Base-by-base conservation (phyloP, 192 early-diverging fungal genomes). In the Coemansia sp. region DNA sequence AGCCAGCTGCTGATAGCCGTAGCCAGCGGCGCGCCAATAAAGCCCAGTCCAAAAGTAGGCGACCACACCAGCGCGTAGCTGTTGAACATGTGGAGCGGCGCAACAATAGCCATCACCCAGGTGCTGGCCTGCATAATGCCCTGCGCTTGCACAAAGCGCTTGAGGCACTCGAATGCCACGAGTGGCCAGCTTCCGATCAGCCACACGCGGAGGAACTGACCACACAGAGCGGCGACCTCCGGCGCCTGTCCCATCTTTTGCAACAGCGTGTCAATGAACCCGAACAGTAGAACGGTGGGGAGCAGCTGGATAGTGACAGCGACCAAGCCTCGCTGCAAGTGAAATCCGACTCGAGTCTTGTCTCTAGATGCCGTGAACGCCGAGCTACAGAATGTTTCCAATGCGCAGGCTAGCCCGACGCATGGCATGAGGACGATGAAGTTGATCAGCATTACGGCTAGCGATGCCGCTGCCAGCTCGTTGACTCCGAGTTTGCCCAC, bases 61-160 rank as follows among this genome's bases (percentile, higher is more conserved):
- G 87, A 86, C 85, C 88, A 94, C 19, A 98, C 94, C 19, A 99
- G 74, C 1, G 85, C 31, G 54, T 93, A 97, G 74, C 90, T 94
- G 58, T 91, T 69, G 29, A 88, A 57, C 0, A 92, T 66, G 62
- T 95, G 94, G 45, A 94, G 57, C 6, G 92, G 93, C n/a, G 89
- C 62, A 3, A 88, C 87, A 41, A 90, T 74, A 19, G 89, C 42
- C 25, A 94, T 82, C 25, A 96, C 86, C 54, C 84, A 85, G 32
- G 94, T 93, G 36, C 84, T 86, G 0, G 92, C 93, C 24, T 90
- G 84, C 96, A 98, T 95, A 66, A 90, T 89, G 54, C 90, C 95
- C 83, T 98, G 96, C 0, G 90, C 89, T 70, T 96, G 93, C 19
- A 97, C 79, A 67, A 86, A 97, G 57, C 93, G 87, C 70, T 94